Base-by-base conservation (phyloP, 495 filamentous ascomycete species). In the Immersiella caudata region DNA sequence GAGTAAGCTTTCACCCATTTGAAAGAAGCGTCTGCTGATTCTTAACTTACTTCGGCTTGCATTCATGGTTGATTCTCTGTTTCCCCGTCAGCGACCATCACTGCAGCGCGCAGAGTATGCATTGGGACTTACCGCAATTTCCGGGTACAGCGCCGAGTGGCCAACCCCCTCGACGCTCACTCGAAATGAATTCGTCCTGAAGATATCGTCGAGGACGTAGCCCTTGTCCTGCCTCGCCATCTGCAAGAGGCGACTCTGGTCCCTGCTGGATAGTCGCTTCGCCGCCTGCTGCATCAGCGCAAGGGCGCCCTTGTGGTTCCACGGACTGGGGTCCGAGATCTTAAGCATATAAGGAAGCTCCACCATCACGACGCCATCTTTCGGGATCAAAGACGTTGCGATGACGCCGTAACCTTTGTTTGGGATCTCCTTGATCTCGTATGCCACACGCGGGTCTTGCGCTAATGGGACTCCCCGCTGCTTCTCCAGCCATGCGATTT, bases 11-110 rank as follows among this genome's bases (percentile, higher is more conserved):
- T 64, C 71, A 27, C 33, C 20, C 26, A 11, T 36, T 18, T n/a
- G n/a, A n/a, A 14, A 46, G 16, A 52, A 8, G 26, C 25, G 26
- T 11, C 2, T 1, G 40, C 1, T 5, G 5, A 20, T 0, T 0
- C 18, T 0, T 18, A 11, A 57, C 72, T 25, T 67, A 78, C 76
- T 78, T 78, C 52, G 76, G 76, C 49, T 70, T 72, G 52, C 76
- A 78, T 5, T 71, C 74, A 49, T 78, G 76, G 54, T 78, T 78
- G 25, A 78, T 14, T 26, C 76, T 73, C 76, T 78, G 59, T 27
- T 5, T 11, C 1, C 3, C 21, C 46, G 58, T 67, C n/a, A 62
- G 65, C 11, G 9, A 26, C 20, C 22, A 40, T 14, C 20, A 2
- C 18, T n/a, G 2, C 21, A 1, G 16, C 6, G 0, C 25, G 2